Evolutionary conservation across 139 green algal species (phyloP), one percentile per base, ranked within the genome.

Genomic region (Tetraselmis chui): DNA sequence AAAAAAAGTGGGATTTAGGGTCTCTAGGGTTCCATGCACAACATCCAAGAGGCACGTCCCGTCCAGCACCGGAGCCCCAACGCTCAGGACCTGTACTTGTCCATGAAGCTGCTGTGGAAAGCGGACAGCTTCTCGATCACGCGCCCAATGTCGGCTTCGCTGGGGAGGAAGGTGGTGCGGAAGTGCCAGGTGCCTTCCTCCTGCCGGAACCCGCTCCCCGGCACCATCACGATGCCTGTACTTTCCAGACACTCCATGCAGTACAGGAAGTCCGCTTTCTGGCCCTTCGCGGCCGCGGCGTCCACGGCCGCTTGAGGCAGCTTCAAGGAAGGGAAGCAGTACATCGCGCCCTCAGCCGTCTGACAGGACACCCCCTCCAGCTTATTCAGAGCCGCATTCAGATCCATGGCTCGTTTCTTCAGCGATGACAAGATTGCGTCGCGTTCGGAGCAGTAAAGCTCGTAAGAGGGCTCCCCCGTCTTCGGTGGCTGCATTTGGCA

Each of bases 401-500:
- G 87, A 83, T 90, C 90, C 82, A 89, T 75, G 0, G 96, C 94
- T 0, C 96, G 87, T 28, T 92, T 87, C 86, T 94, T 95, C 1
- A 98, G 87, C 1, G 89, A 95, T 1, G 83, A 90, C 78, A 98
- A 84, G 74, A 93, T 81, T 79, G 79, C 81, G 11, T 86, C 32
- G 0, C 86, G 75, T 86, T 96, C 94, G 82, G 89, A 77, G 0
- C 75, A 79, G 84, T 93, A 98, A 78, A 93, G 84, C 59, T 91
- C 83, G 80, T 95, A 96, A 0, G 91, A 97, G 2, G 91, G 84
- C 24, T 97, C 90, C 0, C 95, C 96, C n/a, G 85, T 80, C 75
- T 92, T 83, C 0, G 95, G 96, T 1, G 96, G 96, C 83, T 96
- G 96, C 90, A 97, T 94, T 82, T 98, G 93, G 31, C 98, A 83